These are phyloP conservation scores for Handroanthus guayacan DNA, from an alignment of 257 asterid genomes.

Conservation along the genomic window DNA sequence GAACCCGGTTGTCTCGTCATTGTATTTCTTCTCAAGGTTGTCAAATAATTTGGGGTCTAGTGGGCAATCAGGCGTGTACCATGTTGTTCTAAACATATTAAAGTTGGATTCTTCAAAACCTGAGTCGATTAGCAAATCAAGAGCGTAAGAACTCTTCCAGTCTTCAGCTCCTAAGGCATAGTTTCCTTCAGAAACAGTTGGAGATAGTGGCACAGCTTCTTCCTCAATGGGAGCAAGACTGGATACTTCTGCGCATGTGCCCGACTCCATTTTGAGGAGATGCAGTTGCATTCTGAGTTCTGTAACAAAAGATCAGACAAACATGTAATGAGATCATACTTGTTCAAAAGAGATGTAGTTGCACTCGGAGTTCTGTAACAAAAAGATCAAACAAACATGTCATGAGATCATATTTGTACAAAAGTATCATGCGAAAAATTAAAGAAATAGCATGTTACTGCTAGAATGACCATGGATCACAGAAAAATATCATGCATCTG, in stretches of 20 bases:
- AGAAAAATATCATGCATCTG: no score
- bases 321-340: background rate
- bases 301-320: constrained; percentile 31
- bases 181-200: constrained; percentile 42
- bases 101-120: constrained; percentile 63
- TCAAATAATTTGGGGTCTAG: constrained; percentile 66
- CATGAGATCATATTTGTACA: constrained; percentile 8
- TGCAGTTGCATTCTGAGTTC: constrained; percentile 86
- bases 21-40: constrained; percentile 67
- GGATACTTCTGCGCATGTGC: constrained; percentile 47
- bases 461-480: no score
- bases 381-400: constrained; percentile 13
- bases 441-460: no score
- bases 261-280: constrained; percentile 87
- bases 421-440: background rate
- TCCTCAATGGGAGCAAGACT: constrained; percentile 48
- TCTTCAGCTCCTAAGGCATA: constrained; percentile 36
- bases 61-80: constrained; percentile 70
- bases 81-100: constrained; percentile 43
- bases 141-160: constrained; percentile 69
- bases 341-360: constrained; percentile 40
- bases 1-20: constrained; percentile 36
- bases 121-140: constrained; percentile 58
- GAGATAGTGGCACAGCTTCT: constrained; percentile 44
- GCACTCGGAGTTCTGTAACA: constrained; percentile 71